Conservation (phyloP, 1,284 basidiomycete genomes). For the Stereum hirsutum region DNA sequence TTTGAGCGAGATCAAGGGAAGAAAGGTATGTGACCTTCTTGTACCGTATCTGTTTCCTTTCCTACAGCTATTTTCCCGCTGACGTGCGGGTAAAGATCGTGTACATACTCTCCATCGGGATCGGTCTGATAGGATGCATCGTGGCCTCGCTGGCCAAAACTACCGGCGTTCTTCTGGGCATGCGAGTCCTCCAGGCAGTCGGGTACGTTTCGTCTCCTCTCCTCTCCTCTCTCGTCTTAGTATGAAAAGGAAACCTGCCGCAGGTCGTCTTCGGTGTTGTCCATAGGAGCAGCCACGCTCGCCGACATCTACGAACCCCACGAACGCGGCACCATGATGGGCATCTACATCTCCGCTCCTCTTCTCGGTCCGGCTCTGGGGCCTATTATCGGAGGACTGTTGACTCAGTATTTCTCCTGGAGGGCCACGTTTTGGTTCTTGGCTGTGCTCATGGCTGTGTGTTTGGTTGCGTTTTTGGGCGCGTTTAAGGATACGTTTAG, state of each 20-base stretch:
- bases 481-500: slow-evolving; percentile 81
- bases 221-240: neutral
- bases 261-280: slow-evolving; percentile 71
- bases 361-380: slow-evolving; percentile 52
- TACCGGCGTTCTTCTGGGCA: slow-evolving; percentile 63
- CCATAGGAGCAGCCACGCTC: slow-evolving; percentile 75
- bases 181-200: slow-evolving; percentile 60
- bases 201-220: too few species aligned
- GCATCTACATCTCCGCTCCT: slow-evolving; percentile 52
- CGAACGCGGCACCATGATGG: slow-evolving; percentile 76
- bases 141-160: slow-evolving; percentile 58
- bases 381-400: slow-evolving; percentile 62
- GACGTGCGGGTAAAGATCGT: slow-evolving; percentile 34
- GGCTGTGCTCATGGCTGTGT: slow-evolving; percentile 48
- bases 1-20: slow-evolving; percentile 70
- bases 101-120: slow-evolving; percentile 51
- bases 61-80: neutral
- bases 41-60: too few species aligned
- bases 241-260: too few species aligned
- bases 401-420: slow-evolving; percentile 69
- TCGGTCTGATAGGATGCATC: slow-evolving; percentile 58
- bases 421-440: slow-evolving; percentile 79
- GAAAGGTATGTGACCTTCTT: slow-evolving; percentile 49
- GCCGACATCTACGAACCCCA: slow-evolving; percentile 76
- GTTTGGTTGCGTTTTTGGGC: slow-evolving; percentile 49